Conservation (phyloP, 768 basidiomycete species). For the Pleurotus platypus region DNA sequence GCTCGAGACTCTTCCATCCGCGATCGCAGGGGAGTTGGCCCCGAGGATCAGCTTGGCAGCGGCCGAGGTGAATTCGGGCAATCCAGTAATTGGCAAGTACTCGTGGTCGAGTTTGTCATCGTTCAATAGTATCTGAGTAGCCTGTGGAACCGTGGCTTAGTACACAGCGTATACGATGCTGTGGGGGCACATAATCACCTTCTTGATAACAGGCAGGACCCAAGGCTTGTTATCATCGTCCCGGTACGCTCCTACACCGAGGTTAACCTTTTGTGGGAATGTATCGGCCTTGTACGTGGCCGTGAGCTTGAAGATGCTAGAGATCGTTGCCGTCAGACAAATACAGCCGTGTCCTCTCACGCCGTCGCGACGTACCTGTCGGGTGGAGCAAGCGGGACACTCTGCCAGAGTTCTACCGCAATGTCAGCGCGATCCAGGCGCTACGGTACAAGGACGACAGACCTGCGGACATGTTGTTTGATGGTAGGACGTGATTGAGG, state of each 20-base stretch:
- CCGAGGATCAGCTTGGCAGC: conserved; percentile 86
- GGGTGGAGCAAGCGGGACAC: conserved; percentile 79
- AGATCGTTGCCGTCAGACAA: conserved; percentile 7
- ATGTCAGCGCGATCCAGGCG: conserved; percentile 10
- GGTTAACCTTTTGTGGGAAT: conserved; percentile 77
- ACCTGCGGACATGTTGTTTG: conserved; percentile 41
- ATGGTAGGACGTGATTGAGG: conserved; percentile 44
- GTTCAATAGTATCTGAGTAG: conserved; percentile 63
- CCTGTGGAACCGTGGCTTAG: conserved; percentile 37
- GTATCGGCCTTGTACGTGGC: conserved; percentile 84
- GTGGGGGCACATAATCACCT: conserved; percentile 37
- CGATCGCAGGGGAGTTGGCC: conserved; percentile 61
- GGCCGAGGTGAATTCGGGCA: conserved; percentile 75
- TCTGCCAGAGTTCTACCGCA: conserved; percentile 63
- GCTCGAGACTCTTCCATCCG: conserved; percentile 68
- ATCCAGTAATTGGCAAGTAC: conserved; percentile 88
- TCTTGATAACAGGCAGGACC: conserved; percentile 89
- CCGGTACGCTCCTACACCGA: conserved; percentile 92
- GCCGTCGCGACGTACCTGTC: conserved; percentile 53
- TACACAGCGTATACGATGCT: background rate
- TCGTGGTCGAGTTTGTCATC: conserved; percentile 83
- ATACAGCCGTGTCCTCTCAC: background rate
- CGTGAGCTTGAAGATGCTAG: conserved; percentile 87
- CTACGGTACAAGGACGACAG: conserved; percentile 16
- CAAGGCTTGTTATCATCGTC: conserved; percentile 87